Conservation (phyloP, 805 yeast genomes). For the Blastobotrys terrestris region DNA sequence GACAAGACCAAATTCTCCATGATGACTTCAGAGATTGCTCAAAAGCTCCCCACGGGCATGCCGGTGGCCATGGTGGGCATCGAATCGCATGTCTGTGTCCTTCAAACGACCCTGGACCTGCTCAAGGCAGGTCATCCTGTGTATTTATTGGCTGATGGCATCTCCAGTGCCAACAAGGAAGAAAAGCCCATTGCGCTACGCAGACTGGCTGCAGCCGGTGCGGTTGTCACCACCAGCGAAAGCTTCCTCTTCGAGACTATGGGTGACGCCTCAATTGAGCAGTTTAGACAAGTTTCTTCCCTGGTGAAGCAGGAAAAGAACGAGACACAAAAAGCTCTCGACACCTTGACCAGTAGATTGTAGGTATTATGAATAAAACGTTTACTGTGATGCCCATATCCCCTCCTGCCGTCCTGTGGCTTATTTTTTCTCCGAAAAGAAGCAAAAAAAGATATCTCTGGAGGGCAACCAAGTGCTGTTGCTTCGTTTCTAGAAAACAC, state of each 20-base stretch:
- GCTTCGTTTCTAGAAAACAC: too few species aligned
- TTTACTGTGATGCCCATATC: too few species aligned
- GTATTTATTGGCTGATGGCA: slow-evolving; percentile 19
- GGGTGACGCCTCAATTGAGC: slow-evolving; percentile 16
- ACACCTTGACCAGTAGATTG: slow-evolving; percentile 8
- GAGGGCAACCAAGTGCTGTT: too few species aligned
- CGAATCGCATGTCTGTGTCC: slow-evolving; percentile 20
- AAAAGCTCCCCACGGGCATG: slow-evolving; percentile 6
- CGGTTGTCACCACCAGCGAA: slow-evolving; percentile 17
- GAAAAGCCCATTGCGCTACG: slow-evolving; percentile 18
- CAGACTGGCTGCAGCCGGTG: slow-evolving; percentile 16
- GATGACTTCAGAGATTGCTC: slow-evolving; percentile 16
- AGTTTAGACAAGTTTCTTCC: slow-evolving; percentile 13
- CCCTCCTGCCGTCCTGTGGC: not conserved
- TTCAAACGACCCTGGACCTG: slow-evolving; percentile 20
- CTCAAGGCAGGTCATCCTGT: slow-evolving; percentile 16
- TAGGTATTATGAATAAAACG: slow-evolving; percentile 1
- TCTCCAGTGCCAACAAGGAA: slow-evolving; percentile 14
- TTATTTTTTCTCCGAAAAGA: not conserved
- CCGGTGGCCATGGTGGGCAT: slow-evolving; percentile 21
- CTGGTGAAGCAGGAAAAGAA: slow-evolving; percentile 13
- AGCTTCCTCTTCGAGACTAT: slow-evolving; percentile 16
- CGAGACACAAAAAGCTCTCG: slow-evolving; percentile 13
- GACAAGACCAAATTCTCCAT: slow-evolving; percentile 21
- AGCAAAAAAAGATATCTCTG: not conserved